Evolutionary conservation across 441 rosid species (phyloP).

Genomic region (Jatropha podagrica): DNA sequence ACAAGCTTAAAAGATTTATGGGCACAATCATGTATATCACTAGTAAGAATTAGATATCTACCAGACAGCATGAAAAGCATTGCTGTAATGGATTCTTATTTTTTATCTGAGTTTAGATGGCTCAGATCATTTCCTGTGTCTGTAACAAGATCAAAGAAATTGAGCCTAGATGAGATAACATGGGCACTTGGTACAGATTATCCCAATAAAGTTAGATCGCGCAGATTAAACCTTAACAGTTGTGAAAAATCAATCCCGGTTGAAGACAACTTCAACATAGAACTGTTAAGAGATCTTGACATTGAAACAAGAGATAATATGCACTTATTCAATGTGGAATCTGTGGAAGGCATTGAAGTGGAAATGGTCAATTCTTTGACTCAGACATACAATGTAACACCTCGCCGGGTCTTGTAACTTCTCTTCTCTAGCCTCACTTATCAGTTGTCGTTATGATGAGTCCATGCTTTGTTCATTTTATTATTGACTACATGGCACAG

Average conservation of each 20-base stretch:
- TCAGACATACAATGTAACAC: neutral
- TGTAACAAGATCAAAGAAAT: neutral
- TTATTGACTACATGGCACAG: neutral
- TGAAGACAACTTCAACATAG: conserved; percentile 6
- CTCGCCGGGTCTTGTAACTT: conserved; percentile 6
- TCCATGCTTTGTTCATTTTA: neutral
- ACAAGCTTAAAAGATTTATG: neutral
- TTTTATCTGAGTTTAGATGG: neutral
- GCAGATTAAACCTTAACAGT: neutral
- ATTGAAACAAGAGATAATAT: neutral
- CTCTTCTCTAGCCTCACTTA: neutral
- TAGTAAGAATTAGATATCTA: neutral
- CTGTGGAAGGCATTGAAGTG: neutral
- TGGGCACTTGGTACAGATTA: neutral
- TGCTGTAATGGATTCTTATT: neutral
- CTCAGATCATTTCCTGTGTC: neutral
- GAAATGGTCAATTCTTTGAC: neutral
- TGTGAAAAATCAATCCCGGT: neutral
- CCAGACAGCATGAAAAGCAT: neutral
- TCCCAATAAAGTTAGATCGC: neutral
- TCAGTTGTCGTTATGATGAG: neutral
- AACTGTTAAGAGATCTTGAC: neutral
- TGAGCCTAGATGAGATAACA: neutral
- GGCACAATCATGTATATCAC: neutral
- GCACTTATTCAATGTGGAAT: neutral